phyloP scores from a whole-genome alignment of 139 green algal species.

The Trebouxia sp. region DNA sequence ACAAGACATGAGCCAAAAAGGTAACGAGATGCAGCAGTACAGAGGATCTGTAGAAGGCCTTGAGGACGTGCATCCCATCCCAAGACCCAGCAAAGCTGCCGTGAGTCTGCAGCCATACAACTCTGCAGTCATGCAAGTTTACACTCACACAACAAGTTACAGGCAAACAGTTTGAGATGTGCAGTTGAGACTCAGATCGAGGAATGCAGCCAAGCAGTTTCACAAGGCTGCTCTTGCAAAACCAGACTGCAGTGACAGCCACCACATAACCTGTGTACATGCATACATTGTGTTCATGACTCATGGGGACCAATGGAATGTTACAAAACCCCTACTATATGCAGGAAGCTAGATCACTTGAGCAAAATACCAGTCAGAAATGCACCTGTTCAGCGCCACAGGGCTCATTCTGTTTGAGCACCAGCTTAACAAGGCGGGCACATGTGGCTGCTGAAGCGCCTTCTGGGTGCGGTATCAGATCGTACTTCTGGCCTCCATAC shows the following conservation, averaged over 20 bases:
- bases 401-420: slow-evolving; percentile 45
- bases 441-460: slow-evolving; percentile 40
- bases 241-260: too few relatives aligned
- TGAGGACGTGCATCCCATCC: slow-evolving; percentile 56
- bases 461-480: slow-evolving; percentile 12
- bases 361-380: too few relatives aligned
- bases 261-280: too few relatives aligned
- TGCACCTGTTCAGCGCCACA: slow-evolving; percentile 51
- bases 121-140: too few relatives aligned
- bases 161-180: too few relatives aligned
- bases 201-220: too few relatives aligned
- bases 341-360: too few relatives aligned
- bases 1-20: neutral
- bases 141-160: neutral
- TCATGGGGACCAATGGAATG: too few relatives aligned
- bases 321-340: too few relatives aligned
- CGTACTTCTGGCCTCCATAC: slow-evolving; percentile 62
- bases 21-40: neutral
- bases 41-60: slow-evolving; percentile 87
- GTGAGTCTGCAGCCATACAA: slow-evolving; percentile 44
- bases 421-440: slow-evolving; percentile 37
- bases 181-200: too few relatives aligned
- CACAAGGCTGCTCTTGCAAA: too few relatives aligned
- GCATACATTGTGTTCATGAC: too few relatives aligned
- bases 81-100: slow-evolving; percentile 95